Percentiles rank a stretch among this genome's conserved stretches.
Conservation (phyloP, 2,329 filamentous ascomycete species). For the Colletotrichum lentis region DNA sequence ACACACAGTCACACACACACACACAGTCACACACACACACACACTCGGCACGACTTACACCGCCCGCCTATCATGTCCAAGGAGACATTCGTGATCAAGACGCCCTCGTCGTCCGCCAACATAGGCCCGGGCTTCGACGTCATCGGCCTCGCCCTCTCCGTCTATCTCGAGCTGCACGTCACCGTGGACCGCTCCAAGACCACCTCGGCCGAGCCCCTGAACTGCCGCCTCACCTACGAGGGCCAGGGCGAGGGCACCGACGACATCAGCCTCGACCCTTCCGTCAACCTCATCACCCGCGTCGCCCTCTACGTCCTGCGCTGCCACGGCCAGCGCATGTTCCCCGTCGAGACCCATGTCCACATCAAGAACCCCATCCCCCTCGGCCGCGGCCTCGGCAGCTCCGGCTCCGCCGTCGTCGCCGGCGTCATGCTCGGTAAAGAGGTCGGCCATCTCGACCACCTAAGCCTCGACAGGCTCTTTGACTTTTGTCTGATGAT, state of each 20-base stretch:
- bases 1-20: too few relatives aligned
- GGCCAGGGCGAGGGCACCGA: constrained; percentile 75
- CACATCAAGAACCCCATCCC: constrained; percentile 97
- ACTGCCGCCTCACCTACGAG: constrained; percentile 92
- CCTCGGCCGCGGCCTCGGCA: constrained; percentile 90
- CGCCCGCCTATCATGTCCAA: constrained; percentile 43
- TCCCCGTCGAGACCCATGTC: constrained; percentile 86
- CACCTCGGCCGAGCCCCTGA: constrained; percentile 70
- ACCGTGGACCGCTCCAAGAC: constrained; percentile 70
- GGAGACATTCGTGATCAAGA: constrained; percentile 76
- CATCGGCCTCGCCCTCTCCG: constrained; percentile 90
- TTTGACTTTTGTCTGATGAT: constrained; percentile 99
- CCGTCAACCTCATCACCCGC: constrained; percentile 90
- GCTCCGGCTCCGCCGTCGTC: constrained; percentile 93
- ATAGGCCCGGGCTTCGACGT: constrained; percentile 98
- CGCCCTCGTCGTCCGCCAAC: constrained; percentile 95
- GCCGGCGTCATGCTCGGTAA: constrained; percentile 94
- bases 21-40: background rate
- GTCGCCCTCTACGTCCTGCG: constrained; percentile 93
- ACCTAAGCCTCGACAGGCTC: constrained; percentile 74
- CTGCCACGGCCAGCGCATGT: constrained; percentile 86
- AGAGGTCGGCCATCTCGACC: constrained; percentile 80
- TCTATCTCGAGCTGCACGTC: constrained; percentile 90
- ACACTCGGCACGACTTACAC: constrained; percentile 23
- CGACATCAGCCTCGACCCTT: constrained; percentile 83